phyloP scores from a whole-genome alignment of 2,329 filamentous ascomycete species.

The Cladosporium sp. region DNA sequence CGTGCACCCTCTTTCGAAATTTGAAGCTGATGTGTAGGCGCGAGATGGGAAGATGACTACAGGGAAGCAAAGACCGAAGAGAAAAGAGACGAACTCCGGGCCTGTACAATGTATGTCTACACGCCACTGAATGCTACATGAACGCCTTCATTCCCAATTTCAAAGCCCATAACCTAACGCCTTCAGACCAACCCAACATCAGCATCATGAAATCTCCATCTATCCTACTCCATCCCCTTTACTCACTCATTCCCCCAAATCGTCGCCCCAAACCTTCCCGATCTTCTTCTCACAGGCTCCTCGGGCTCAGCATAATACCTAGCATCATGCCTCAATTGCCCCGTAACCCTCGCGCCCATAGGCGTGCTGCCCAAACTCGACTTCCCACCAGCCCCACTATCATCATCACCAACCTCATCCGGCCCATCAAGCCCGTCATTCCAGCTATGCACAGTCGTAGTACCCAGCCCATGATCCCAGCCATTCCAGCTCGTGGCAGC shows the following conservation, averaged over 20 bases:
- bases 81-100: too few species aligned
- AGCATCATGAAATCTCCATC: neutral
- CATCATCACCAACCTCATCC: slow-evolving; percentile 56
- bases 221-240: neutral
- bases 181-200: neutral
- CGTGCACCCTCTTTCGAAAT: neutral
- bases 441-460: slow-evolving; percentile 73
- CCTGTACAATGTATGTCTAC: neutral
- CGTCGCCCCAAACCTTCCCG: slow-evolving; percentile 20
- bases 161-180: neutral
- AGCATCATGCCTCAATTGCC: slow-evolving; percentile 50
- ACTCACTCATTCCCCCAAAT: slow-evolving; percentile 22
- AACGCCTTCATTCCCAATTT: neutral
- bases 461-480: slow-evolving; percentile 67
- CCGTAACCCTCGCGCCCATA: slow-evolving; percentile 59
- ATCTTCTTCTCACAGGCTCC: slow-evolving; percentile 19
- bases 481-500: slow-evolving; percentile 85
- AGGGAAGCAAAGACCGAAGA: too few species aligned
- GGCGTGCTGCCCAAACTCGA: slow-evolving; percentile 24
- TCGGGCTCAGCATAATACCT: slow-evolving; percentile 37
- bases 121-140: neutral
- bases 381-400: slow-evolving; percentile 29
- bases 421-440: slow-evolving; percentile 55
- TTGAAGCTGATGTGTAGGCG: too few species aligned
- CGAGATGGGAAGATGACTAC: too few species aligned